Percentiles rank a stretch among this genome's conserved stretches.
Evolutionary conservation across 768 basidiomycete species (phyloP).

Genomic region (Agrocybe chaxingu): DNA sequence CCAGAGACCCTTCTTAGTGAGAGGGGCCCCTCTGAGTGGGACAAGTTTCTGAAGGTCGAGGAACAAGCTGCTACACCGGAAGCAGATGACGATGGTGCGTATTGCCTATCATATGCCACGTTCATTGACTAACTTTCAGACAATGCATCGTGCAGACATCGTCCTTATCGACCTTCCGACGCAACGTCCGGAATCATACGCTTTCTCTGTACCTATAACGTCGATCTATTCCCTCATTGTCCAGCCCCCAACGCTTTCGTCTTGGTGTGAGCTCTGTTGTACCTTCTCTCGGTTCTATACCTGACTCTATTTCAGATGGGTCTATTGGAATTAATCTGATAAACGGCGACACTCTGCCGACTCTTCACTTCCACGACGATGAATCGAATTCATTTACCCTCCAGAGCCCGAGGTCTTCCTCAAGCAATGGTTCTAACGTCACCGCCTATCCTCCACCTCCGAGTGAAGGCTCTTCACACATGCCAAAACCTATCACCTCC

Average conservation of each 20-base stretch:
- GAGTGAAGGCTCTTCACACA: conserved; percentile 37
- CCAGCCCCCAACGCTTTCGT: conserved; percentile 78
- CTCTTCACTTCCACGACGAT: conserved; percentile 95
- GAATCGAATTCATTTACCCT: conserved; percentile 80
- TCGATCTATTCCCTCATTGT: conserved; percentile 89
- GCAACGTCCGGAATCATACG: conserved; percentile 85
- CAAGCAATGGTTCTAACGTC: conserved; percentile 26
- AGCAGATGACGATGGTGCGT: conserved; percentile 66
- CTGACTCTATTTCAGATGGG: conserved; percentile 55
- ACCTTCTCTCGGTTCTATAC: conserved; percentile 5
- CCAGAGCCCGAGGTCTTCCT: conserved; percentile 37
- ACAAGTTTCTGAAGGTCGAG: conserved; percentile 86
- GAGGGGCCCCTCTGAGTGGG: conserved; percentile 81
- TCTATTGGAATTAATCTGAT: conserved; percentile 87
- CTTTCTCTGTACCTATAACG: conserved; percentile 90
- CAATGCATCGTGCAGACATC: conserved; percentile 47
- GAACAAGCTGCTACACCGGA: conserved; percentile 56
- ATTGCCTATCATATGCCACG: conserved; percentile 3
- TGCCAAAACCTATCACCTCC: conserved; percentile 44
- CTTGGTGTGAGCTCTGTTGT: conserved; percentile 59
- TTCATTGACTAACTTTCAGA: neutral
- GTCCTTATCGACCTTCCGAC: conserved; percentile 84
- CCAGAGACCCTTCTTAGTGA: conserved; percentile 83
- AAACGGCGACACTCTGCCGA: conserved; percentile 81
- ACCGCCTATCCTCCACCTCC: conserved; percentile 66